Conservation (phyloP, 2,329 filamentous ascomycete genomes). For the Aspergillus aculeatus region DNA sequence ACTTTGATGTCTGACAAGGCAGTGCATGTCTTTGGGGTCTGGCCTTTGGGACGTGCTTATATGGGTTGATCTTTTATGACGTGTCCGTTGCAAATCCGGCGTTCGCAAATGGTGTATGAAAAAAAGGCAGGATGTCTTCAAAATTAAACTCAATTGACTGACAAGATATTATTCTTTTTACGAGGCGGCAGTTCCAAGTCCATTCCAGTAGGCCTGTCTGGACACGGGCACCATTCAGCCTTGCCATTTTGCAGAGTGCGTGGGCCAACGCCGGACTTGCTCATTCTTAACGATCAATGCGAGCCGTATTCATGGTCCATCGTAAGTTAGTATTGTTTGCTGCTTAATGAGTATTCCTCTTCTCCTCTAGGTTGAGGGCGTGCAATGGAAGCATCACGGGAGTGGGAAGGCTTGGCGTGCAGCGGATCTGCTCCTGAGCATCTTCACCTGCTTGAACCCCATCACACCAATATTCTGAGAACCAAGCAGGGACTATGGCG, state of each 20-base stretch:
- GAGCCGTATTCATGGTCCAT: too few species aligned
- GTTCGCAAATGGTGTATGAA: conserved; percentile 42
- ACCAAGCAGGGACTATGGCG: background rate
- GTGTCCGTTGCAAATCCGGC: conserved; percentile 39
- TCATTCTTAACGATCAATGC: too few species aligned
- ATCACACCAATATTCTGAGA: background rate
- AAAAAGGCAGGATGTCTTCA: conserved; percentile 37
- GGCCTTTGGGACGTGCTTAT: conserved; percentile 36
- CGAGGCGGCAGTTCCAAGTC: too few species aligned
- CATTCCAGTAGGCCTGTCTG: too few species aligned
- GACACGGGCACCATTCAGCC: too few species aligned
- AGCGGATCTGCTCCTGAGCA: background rate
- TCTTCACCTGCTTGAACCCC: background rate
- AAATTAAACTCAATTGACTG: conserved; percentile 19
- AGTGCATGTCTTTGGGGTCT: conserved; percentile 41
- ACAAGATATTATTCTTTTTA: background rate
- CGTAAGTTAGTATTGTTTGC: too few species aligned
- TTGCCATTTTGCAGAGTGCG: too few species aligned
- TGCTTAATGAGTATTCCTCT: too few species aligned
- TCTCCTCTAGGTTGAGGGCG: too few species aligned
- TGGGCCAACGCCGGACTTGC: too few species aligned
- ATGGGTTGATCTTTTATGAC: conserved; percentile 33
- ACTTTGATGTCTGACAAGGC: conserved; percentile 36
- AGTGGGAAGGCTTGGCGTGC: background rate
- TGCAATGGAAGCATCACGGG: background rate